Conservation (phyloP, 2,329 filamentous ascomycete species). For the Paraconiothyrium sp. region DNA sequence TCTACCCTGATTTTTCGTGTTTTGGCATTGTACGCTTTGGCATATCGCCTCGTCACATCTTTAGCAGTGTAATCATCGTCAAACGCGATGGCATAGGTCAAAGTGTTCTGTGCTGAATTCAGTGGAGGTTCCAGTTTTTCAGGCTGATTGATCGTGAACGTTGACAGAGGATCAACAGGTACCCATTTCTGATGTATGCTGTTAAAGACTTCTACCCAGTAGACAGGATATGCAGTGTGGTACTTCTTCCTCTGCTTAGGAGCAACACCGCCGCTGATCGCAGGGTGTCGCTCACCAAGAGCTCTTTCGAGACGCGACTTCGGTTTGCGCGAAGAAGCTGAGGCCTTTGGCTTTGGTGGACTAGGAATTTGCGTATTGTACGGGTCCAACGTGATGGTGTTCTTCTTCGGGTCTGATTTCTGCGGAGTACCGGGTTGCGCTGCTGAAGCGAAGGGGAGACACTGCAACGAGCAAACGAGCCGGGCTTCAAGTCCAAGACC, state of each 20-base stretch:
- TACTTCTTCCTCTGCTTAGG: constrained; percentile 59
- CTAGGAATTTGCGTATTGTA: constrained; percentile 36
- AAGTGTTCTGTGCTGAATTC: constrained; percentile 76
- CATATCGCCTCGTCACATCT: constrained; percentile 89
- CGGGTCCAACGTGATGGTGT: constrained; percentile 42
- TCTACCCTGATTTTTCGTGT: constrained; percentile 86
- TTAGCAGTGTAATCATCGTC: constrained; percentile 79
- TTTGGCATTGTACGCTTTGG: constrained; percentile 89
- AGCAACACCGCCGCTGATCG: constrained; percentile 37
- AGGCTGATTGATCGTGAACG: constrained; percentile 78
- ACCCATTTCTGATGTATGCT: constrained; percentile 90
- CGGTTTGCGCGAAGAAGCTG: constrained; percentile 39
- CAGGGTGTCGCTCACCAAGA: constrained; percentile 40
- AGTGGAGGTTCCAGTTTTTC: constrained; percentile 83
- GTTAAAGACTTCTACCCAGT: constrained; percentile 95
- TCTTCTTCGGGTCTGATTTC: constrained; percentile 32
- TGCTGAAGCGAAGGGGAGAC: constrained; percentile 71
- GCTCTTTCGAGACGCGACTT: constrained; percentile 44
- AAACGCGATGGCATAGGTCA: constrained; percentile 87
- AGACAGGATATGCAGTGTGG: constrained; percentile 83
- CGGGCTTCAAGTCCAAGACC: constrained; percentile 82
- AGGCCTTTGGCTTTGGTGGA: constrained; percentile 31
- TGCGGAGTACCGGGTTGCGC: constrained; percentile 43
- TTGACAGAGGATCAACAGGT: constrained; percentile 84
- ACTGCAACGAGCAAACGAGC: constrained; percentile 89